Percentiles rank a stretch among this genome's conserved stretches.
Evolutionary conservation across 768 basidiomycete species (phyloP).

Genomic region (Mycena rosella): DNA sequence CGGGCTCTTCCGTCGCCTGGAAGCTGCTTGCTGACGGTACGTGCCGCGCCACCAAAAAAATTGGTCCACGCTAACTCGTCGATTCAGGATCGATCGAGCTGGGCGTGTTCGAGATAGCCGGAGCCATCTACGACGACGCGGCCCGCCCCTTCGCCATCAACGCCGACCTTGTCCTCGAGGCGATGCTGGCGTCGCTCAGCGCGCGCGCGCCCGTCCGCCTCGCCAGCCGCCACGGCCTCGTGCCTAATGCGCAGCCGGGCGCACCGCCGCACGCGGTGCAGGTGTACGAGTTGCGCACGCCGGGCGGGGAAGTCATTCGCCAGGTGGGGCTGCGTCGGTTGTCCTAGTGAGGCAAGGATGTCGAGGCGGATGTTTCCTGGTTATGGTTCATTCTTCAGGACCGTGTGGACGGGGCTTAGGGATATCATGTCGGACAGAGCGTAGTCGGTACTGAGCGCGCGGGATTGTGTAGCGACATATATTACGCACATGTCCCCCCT

Average conservation of each 20-base stretch:
- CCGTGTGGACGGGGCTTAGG: no score
- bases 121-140: conserved; percentile 7
- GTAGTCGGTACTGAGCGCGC: no score
- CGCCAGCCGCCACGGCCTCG: not conserved
- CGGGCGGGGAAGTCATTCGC: not conserved
- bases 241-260: not conserved
- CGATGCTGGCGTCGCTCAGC: conserved; percentile 18
- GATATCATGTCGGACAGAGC: no score
- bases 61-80: no score
- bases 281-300: conserved; percentile 20
- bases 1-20: conserved; percentile 25
- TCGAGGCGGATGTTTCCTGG: no score
- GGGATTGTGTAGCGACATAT: no score
- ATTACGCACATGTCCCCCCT: no score
- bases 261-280: not conserved
- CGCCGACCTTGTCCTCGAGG: conserved; percentile 26
- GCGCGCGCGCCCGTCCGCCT: conserved; percentile 18
- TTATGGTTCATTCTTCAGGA: no score
- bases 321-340: no score
- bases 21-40: conserved; percentile 3
- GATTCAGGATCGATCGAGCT: conserved; percentile 3
- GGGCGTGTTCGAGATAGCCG: conserved; percentile 27
- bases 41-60: not conserved
- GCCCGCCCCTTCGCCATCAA: conserved; percentile 18
- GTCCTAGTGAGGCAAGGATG: no score